Percentiles rank a stretch among this genome's conserved stretches.
These are phyloP conservation scores for Gracilaria gracilis DNA, from an alignment of 23 red algal genomes.

Conservation along the genomic window DNA sequence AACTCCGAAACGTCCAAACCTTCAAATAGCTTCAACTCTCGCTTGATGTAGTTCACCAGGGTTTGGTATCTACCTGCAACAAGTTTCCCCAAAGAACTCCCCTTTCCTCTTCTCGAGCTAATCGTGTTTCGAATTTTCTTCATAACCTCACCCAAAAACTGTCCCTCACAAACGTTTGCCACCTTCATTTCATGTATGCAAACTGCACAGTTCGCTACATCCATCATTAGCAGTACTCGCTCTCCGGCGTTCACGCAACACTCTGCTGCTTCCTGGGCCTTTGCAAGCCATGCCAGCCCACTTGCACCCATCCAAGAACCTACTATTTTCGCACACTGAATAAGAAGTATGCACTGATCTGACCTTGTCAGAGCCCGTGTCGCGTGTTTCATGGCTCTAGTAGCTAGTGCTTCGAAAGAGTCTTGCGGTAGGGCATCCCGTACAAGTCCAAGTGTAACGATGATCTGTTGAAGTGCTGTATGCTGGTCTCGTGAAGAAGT, in stretches of 20 bases:
- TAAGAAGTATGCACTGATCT: constrained; percentile 84
- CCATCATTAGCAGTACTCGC: constrained; percentile 69
- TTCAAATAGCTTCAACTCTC: constrained; percentile 43
- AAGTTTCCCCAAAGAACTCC: constrained; percentile 48
- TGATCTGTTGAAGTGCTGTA: constrained; percentile 59
- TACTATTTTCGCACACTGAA: constrained; percentile 66
- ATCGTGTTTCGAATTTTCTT: constrained; percentile 48
- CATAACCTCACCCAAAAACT: constrained; percentile 38
- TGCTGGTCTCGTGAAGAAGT: constrained; percentile 52
- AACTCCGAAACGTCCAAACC: constrained; percentile 36
- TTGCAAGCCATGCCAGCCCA: constrained; percentile 33
- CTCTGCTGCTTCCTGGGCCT: constrained; percentile 46
- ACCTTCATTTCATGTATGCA: constrained; percentile 49
- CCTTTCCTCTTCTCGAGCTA: background rate
- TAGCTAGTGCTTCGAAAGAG: constrained; percentile 71
- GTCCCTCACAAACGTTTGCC: constrained; percentile 42
- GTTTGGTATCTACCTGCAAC: constrained; percentile 40
- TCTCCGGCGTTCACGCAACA: constrained; percentile 55
- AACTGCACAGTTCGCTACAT: constrained; percentile 68
- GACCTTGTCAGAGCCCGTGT: constrained; percentile 72
- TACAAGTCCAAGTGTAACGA: constrained; percentile 34
- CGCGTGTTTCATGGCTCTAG: constrained; percentile 83
- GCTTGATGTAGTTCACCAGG: constrained; percentile 45
- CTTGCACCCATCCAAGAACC: background rate
- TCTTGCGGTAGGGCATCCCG: constrained; percentile 58